A percentile compares a stretch with the other conserved stretches of the same genome.
Evolutionary conservation across 345 rosid species (phyloP).

Genomic region (Streptanthus diversifolius): DNA sequence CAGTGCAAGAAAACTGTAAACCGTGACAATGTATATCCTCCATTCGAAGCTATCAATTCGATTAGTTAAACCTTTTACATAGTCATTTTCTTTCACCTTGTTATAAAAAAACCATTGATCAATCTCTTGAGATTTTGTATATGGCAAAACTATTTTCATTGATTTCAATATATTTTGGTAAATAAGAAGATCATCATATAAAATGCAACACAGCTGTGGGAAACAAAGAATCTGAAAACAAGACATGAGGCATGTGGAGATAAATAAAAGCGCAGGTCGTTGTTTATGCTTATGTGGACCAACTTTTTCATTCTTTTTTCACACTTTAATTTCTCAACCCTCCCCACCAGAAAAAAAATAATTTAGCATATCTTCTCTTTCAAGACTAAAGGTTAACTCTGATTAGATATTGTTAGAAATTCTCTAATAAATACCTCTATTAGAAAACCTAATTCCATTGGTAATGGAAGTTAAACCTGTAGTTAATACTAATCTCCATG

Average conservation of each 20-base stretch:
- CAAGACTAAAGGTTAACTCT: constrained; percentile 1
- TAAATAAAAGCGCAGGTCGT: constrained; percentile 20
- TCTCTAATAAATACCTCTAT: background rate
- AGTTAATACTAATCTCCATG: background rate
- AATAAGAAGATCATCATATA: constrained; percentile 6
- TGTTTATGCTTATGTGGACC: constrained; percentile 33
- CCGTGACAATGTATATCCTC: no score
- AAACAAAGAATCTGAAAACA: constrained; percentile 19
- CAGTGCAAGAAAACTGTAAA: no score
- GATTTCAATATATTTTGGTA: background rate
- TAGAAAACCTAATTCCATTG: constrained; percentile 5
- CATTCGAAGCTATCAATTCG: no score
- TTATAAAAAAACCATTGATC: no score
- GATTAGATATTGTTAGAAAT: background rate
- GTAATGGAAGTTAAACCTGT: background rate
- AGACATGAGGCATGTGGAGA: constrained; percentile 33
- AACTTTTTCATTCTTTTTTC: constrained; percentile 18
- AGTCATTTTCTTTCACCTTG: no score
- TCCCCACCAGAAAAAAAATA: constrained; percentile 18
- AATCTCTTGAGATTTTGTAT: background rate
- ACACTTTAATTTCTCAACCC: constrained; percentile 18
- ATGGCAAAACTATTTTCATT: background rate
- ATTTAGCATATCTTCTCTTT: constrained; percentile 19
- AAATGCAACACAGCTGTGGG: constrained; percentile 30
- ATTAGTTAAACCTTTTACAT: no score